phyloP scores from a whole-genome alignment of 257 asterid genomes.

The Scutellaria minor region DNA sequence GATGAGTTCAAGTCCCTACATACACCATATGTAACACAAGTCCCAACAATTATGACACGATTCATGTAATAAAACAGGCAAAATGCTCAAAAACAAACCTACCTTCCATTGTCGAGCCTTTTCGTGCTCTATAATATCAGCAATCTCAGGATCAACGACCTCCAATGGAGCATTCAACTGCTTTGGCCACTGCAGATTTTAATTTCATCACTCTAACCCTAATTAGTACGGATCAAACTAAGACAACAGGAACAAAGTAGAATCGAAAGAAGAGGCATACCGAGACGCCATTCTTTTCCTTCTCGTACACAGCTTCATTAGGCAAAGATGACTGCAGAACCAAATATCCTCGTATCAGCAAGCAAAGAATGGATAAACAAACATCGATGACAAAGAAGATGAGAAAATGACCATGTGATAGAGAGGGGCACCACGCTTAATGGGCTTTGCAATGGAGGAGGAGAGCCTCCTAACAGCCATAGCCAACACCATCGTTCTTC shows the following conservation, averaged over 20 bases:
- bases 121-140: conserved; percentile 88
- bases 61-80: background rate
- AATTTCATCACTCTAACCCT: background rate
- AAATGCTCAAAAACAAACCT: background rate
- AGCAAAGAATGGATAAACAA: background rate
- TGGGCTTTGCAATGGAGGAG: conserved; percentile 65
- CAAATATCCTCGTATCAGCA: background rate
- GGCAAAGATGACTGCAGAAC: conserved; percentile 73
- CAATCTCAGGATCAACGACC: conserved; percentile 77
- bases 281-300: conserved; percentile 68
- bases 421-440: conserved; percentile 68
- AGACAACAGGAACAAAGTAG: background rate
- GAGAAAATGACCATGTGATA: conserved; percentile 62
- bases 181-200: conserved; percentile 70
- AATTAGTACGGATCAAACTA: conserved; percentile 10
- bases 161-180: conserved; percentile 81
- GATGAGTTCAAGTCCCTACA: conserved; percentile 85
- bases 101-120: conserved; percentile 98
- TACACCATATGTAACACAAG: conserved; percentile 32
- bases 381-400: background rate
- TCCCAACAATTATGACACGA: background rate
- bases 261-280: conserved; percentile 47
- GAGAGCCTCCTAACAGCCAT: conserved; percentile 82
- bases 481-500: conserved; percentile 74
- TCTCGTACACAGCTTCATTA: conserved; percentile 76